These are phyloP conservation scores for Hordeum marinum DNA, from an alignment of 176 grass and related monocot species.

Conservation along the genomic window DNA sequence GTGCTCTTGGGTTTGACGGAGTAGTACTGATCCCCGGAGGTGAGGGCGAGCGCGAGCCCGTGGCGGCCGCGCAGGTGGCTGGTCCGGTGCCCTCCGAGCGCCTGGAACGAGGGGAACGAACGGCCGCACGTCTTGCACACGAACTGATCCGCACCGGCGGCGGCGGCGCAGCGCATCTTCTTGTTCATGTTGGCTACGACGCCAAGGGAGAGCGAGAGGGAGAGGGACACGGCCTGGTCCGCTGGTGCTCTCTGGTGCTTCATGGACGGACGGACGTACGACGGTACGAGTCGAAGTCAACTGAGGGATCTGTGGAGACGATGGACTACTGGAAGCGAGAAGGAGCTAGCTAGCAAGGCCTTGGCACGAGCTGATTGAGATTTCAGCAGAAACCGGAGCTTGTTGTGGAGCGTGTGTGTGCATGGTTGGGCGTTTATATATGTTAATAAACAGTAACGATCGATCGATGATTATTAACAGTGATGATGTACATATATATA, in stretches of 20 bases:
- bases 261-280: no score
- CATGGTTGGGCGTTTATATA: no score
- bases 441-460: no score
- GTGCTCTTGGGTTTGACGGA: not conserved
- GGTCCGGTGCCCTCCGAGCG: conserved; percentile 56
- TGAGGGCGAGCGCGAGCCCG: conserved; percentile 32
- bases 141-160: conserved; percentile 28
- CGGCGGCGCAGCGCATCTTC: not conserved
- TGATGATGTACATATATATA: no score
- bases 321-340: no score
- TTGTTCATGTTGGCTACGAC: not conserved
- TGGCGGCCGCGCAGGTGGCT: conserved; percentile 43
- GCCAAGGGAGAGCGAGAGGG: not conserved
- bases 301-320: no score
- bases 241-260: not conserved
- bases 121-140: conserved; percentile 52
- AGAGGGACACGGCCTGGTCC: not conserved
- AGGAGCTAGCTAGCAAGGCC: no score
- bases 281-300: no score
- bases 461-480: no score
- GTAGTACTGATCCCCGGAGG: not conserved
- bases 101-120: conserved; percentile 56
- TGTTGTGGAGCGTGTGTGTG: no score
- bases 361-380: no score
- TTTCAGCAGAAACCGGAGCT: no score